Conservation (phyloP, 345 rosid species). For the Citrus maxima region DNA sequence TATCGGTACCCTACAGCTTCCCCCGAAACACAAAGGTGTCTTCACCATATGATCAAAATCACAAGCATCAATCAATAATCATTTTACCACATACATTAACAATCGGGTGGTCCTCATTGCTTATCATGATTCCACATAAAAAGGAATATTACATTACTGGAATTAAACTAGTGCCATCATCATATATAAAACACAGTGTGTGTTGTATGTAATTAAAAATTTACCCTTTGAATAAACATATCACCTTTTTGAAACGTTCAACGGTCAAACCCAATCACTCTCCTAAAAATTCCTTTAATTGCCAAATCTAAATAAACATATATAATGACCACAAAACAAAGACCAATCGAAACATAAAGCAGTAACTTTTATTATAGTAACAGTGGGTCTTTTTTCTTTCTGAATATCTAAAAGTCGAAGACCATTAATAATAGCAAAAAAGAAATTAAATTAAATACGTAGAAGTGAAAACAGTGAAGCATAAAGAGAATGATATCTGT, state of each 20-base stretch:
- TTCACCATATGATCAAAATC: constrained; percentile 1
- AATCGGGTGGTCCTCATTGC: constrained; percentile 1
- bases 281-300: not conserved
- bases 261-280: not conserved
- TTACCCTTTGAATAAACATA: not conserved
- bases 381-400: not conserved
- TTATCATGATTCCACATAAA: not conserved
- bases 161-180: not conserved
- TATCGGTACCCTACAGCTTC: not conserved
- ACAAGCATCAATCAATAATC: constrained; percentile 12
- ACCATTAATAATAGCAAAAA: not conserved
- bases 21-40: not conserved
- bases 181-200: not conserved
- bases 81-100: constrained; percentile 2
- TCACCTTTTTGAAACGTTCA: not conserved
- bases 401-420: not conserved
- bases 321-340: not conserved
- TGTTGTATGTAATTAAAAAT: not conserved
- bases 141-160: not conserved
- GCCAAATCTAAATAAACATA: not conserved
- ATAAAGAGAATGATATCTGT: not conserved
- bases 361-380: too few species aligned
- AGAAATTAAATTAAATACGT: not conserved
- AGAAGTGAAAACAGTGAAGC: not conserved
- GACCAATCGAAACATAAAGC: too few species aligned